These are phyloP conservation scores for Vaccinium myrtillus DNA, from an alignment of 148 eudicot genomes.

Conservation along the genomic window DNA sequence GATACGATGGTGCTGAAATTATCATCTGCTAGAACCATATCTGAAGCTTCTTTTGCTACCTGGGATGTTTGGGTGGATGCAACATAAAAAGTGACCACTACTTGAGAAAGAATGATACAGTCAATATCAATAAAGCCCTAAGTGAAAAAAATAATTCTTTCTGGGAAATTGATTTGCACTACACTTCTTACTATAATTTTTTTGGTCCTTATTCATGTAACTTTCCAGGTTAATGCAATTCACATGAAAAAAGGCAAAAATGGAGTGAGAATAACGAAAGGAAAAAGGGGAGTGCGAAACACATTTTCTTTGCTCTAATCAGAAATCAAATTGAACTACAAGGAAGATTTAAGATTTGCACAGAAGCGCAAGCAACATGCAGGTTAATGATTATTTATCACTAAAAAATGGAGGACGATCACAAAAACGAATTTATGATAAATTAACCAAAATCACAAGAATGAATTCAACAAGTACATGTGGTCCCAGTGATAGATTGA, in stretches of 20 bases:
- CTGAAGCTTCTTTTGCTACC: constrained; percentile 98
- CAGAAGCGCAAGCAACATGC: background rate
- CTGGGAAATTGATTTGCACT: background rate
- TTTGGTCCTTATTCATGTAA: background rate
- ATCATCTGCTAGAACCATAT: constrained; percentile 92
- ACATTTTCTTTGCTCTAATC: background rate
- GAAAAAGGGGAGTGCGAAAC: background rate
- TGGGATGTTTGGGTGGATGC: constrained; percentile 13
- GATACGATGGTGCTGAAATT: constrained; percentile 89
- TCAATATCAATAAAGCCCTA: background rate
- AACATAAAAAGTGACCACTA: background rate
- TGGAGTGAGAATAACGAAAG: background rate
- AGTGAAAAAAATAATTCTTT: background rate
- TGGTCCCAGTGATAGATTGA: background rate
- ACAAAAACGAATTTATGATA: background rate
- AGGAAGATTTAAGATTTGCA: background rate
- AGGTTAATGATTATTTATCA: background rate
- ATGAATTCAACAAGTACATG: background rate
- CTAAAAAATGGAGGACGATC: background rate
- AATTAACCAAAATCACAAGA: too few relatives aligned
- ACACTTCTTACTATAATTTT: background rate
- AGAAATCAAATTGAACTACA: background rate
- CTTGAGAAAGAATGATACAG: background rate
- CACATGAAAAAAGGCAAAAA: background rate
- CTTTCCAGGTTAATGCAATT: background rate